phyloP scores from a whole-genome alignment of 495 filamentous ascomycete genomes.

The Xylona heveae region DNA sequence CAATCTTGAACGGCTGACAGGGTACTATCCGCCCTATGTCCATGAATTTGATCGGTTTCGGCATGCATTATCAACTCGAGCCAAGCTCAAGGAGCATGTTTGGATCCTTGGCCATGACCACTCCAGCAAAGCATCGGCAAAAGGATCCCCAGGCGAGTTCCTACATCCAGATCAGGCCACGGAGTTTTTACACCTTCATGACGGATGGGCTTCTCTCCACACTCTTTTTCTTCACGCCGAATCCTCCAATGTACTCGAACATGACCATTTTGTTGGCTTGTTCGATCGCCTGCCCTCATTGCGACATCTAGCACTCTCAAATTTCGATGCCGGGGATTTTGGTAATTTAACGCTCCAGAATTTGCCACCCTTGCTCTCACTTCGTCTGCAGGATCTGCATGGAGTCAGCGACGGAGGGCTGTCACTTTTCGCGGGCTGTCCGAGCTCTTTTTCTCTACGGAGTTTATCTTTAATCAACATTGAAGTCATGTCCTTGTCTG shows the following conservation, averaged over 20 bases:
- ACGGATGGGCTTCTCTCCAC: constrained; percentile 46
- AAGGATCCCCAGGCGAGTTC: constrained; percentile 15
- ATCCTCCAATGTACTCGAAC: constrained; percentile 36
- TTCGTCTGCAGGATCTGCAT: constrained; percentile 54
- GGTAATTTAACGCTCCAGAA: constrained; percentile 45
- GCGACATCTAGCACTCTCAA: constrained; percentile 51
- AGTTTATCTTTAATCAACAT: constrained; percentile 44
- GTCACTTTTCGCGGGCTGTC: constrained; percentile 41
- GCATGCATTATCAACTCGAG: constrained; percentile 58
- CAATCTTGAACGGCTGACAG: constrained; percentile 55
- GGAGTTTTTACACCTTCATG: constrained; percentile 48
- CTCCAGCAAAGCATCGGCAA: too few relatives aligned
- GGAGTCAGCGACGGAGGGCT: constrained; percentile 65
- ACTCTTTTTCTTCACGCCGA: constrained; percentile 55
- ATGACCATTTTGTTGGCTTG: constrained; percentile 43
- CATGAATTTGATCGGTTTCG: constrained; percentile 55
- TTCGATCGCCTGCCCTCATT: constrained; percentile 47
- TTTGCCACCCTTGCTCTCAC: constrained; percentile 48
- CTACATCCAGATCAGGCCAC: constrained; percentile 38
- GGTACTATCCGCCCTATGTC: constrained; percentile 46
- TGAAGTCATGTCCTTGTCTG: constrained; percentile 40
- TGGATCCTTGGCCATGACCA: constrained; percentile 40
- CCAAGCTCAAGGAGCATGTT: constrained; percentile 50
- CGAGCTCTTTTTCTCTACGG: constrained; percentile 30
- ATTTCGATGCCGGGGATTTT: constrained; percentile 50